Percentiles rank a stretch among this genome's conserved stretches.
These are phyloP conservation scores for Ophiorrhiza pumila DNA, from an alignment of 257 asterid genomes.

Conservation along the genomic window DNA sequence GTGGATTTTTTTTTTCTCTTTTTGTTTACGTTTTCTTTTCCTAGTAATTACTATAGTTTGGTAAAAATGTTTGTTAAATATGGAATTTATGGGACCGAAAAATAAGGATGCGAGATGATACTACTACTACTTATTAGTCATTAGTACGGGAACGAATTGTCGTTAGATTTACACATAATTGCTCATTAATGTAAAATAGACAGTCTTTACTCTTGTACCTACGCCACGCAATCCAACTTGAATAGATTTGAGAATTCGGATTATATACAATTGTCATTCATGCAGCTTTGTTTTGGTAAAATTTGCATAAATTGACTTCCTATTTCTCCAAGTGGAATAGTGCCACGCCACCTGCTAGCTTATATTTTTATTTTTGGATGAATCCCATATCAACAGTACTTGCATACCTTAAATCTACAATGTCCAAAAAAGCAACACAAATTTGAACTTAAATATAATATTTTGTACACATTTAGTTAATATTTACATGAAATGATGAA, in stretches of 20 bases:
- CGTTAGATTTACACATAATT: too few relatives aligned
- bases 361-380: too few relatives aligned
- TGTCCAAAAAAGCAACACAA: neutral
- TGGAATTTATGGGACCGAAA: neutral
- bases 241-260: too few relatives aligned
- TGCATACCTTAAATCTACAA: neutral
- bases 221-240: too few relatives aligned
- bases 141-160: neutral
- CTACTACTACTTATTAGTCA: neutral
- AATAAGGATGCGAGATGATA: neutral
- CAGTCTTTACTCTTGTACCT: too few relatives aligned
- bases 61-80: neutral
- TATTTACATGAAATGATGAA: slow-evolving; percentile 5
- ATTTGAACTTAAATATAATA: too few relatives aligned
- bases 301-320: too few relatives aligned
- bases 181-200: neutral
- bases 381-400: too few relatives aligned
- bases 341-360: too few relatives aligned
- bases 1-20: neutral
- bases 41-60: neutral
- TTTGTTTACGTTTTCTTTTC: slow-evolving; percentile 8
- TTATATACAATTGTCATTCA: too few relatives aligned
- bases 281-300: too few relatives aligned
- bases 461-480: neutral
- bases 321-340: too few relatives aligned